phyloP scores from a whole-genome alignment of 177 flowering plant species.

The Vitis hybrid region DNA sequence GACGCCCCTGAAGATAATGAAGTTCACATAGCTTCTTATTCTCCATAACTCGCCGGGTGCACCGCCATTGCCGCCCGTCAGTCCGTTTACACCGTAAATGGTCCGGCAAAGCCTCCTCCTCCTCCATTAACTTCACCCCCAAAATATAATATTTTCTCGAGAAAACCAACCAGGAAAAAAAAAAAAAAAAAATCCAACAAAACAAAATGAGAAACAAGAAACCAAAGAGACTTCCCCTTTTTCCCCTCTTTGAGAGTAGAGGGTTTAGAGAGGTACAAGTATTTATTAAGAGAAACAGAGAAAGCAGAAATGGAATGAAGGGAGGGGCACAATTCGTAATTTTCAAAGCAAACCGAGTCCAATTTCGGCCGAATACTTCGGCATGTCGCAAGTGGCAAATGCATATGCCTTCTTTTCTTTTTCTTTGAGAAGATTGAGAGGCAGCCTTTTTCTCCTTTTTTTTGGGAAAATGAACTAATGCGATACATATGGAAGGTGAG shows the following conservation, averaged over 20 bases:
- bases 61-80: slow-evolving; percentile 87
- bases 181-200: background rate
- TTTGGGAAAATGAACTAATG: background rate
- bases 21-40: slow-evolving; percentile 59
- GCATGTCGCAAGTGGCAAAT: background rate
- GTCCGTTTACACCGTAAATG: slow-evolving; percentile 57
- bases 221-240: no score
- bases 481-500: no score
- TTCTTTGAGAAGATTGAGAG: no score
- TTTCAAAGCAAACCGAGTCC: slow-evolving; percentile 10
- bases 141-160: background rate
- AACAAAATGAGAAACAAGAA: no score
- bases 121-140: slow-evolving; percentile 15
- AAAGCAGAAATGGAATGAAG: background rate
- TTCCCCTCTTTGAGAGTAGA: background rate
- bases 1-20: slow-evolving; percentile 64
- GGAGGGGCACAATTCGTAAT: slow-evolving; percentile 23
- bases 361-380: slow-evolving; percentile 14
- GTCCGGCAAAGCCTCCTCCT: slow-evolving; percentile 42
- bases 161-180: background rate
- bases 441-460: background rate
- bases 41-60: slow-evolving; percentile 52
- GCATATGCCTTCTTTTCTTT: no score
- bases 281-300: slow-evolving; percentile 6
- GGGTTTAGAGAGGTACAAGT: slow-evolving; percentile 6